Base-by-base conservation (phyloP, 352 stramenopile species). In the Globisporangium uncinulatum region DNA sequence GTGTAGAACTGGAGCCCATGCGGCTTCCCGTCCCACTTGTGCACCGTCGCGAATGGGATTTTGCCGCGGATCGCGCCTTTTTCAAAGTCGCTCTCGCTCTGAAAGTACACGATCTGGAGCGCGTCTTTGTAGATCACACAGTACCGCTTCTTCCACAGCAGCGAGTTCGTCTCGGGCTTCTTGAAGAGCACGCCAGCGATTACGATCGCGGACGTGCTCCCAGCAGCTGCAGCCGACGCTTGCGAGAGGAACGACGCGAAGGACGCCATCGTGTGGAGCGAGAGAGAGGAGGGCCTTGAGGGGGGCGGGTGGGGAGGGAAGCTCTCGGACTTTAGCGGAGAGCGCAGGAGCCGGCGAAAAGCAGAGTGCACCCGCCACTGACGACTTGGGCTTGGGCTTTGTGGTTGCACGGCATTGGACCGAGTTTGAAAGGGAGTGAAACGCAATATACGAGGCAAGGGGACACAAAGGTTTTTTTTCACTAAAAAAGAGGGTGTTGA, bases 1-100 rank as follows among this genome's bases (percentile, higher is more conserved):
- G 83, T 91, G 71, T 90, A 93, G 73, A 93, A 93, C 71, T 93
- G 83, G 65, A 93, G 89, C 56, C 80, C 83, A 50, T 93, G 83
- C 43, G 83, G 83, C 66, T 93, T 93, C 65, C 83, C 83, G 48
- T 93, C 83, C 83, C 83, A 93, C 53, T 77, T 70, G 69, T 93
- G 83, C 43, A 93, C 81, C 6, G 80, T 90, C 55, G 61, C 70
- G 62, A 90, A 93, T 45, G 81, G 72, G 65, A 93, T 91, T 64
- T 91, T 91, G 64, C 83, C 83, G 51, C 83, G 83, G 65, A 93
- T 86, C 15, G 73, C 62, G 62, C 73, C 72, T 62, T 83, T 79
- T 57, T 85, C 79, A 61, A 86, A 89, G 59, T 87, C 83, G 42
- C 83, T 79, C 29, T 86, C 61, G 46, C 52, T 82, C 56, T 88